phyloP scores from a whole-genome alignment of 2,329 filamentous ascomycete genomes.

The Sclerotinia nivalis region DNA sequence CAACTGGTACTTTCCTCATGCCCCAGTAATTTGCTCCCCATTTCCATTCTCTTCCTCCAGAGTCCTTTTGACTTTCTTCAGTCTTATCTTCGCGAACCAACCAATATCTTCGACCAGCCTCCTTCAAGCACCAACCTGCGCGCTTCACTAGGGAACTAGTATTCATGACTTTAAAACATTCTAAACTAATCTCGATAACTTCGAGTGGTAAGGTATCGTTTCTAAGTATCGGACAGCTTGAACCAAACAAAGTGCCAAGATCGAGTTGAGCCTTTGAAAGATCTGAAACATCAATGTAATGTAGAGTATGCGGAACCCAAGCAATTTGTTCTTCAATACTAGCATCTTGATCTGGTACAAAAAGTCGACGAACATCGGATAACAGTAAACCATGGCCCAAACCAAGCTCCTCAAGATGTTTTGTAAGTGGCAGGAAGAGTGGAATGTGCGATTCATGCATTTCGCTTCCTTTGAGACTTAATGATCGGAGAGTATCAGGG shows the following conservation, averaged over 20 bases:
- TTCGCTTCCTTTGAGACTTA: constrained; percentile 74
- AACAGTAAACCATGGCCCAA: constrained; percentile 68
- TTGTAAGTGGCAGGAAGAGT: constrained; percentile 63
- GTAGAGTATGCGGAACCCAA: constrained; percentile 62
- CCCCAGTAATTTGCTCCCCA: constrained; percentile 84
- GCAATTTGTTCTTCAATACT: constrained; percentile 42
- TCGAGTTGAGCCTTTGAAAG: constrained; percentile 62
- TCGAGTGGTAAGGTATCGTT: constrained; percentile 66
- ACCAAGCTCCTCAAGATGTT: constrained; percentile 75
- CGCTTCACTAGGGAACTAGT: constrained; percentile 46
- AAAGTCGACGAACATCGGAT: constrained; percentile 52
- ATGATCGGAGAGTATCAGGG: constrained; percentile 66
- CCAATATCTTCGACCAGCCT: constrained; percentile 65
- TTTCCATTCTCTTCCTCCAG: constrained; percentile 70
- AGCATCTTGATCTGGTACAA: constrained; percentile 35
- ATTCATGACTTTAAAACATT: constrained; percentile 64
- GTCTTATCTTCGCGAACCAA: constrained; percentile 53
- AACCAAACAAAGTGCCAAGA: constrained; percentile 55
- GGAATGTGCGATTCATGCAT: constrained; percentile 66
- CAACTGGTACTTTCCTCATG: constrained; percentile 67
- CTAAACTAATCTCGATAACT: constrained; percentile 73
- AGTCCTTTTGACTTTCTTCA: constrained; percentile 46
- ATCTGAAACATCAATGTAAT: constrained; percentile 76
- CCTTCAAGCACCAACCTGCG: constrained; percentile 69
- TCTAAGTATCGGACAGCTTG: constrained; percentile 57